phyloP scores from a whole-genome alignment of 768 basidiomycete species.

The Pluteus cervinus region DNA sequence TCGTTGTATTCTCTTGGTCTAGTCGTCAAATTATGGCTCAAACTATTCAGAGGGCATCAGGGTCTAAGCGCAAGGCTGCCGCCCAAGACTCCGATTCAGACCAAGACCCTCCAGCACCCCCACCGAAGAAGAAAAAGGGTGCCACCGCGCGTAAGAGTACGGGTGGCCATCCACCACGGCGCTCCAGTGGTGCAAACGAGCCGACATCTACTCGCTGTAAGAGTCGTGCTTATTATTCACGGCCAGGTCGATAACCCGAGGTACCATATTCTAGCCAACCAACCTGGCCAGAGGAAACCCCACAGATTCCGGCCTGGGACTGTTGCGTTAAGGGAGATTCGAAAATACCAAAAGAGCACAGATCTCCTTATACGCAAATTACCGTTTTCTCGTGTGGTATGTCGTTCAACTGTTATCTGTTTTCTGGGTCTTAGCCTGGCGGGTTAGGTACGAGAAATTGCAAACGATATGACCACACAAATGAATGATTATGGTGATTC shows the following conservation, averaged over 20 bases:
- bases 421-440: not conserved
- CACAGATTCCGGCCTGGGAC: conserved; percentile 85
- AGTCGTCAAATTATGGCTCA: conserved; percentile 49
- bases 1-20: conserved; percentile 5
- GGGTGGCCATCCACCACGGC: conserved; percentile 53
- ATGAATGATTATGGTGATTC: conserved; percentile 53
- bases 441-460: conserved; percentile 90
- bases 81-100: too few species aligned
- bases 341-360: conserved; percentile 92
- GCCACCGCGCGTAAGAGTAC: conserved; percentile 83
- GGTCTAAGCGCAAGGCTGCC: conserved; percentile 43
- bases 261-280: not conserved
- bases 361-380: conserved; percentile 83
- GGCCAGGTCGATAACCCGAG: not conserved
- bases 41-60: conserved; percentile 51
- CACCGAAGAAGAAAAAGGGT: conserved; percentile 42
- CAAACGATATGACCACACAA: conserved; percentile 83
- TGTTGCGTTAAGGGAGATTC: conserved; percentile 84
- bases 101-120: conserved; percentile 42
- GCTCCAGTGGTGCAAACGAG: too few species aligned
- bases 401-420: conserved; percentile 21
- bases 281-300: conserved; percentile 34
- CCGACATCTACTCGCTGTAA: too few species aligned
- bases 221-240: not conserved
- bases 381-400: conserved; percentile 87